phyloP scores from a whole-genome alignment of 306 rosid genomes.

The Sophora flavescens region DNA sequence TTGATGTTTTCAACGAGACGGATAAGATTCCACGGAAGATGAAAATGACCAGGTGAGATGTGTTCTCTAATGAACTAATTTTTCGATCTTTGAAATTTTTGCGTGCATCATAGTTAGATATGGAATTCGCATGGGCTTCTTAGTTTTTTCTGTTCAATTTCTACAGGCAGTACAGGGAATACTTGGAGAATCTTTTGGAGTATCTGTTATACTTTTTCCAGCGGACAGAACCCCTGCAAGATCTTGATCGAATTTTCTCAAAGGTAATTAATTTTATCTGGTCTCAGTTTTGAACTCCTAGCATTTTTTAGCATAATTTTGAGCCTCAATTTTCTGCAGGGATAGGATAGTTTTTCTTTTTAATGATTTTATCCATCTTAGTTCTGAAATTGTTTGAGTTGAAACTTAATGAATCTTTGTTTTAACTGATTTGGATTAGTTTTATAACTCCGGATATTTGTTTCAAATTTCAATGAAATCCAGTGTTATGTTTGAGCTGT shows the following conservation, averaged over 20 bases:
- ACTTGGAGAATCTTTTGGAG: conserved; percentile 75
- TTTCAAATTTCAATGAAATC: background rate
- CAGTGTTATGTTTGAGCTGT: conserved; percentile 8
- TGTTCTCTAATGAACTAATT: conserved; percentile 2
- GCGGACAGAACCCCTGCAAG: conserved; percentile 97
- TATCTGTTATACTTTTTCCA: conserved; percentile 82
- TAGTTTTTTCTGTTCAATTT: conserved; percentile 37
- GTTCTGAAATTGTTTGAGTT: background rate
- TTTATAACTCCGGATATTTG: background rate
- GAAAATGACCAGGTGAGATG: conserved; percentile 66
- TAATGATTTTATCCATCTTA: background rate
- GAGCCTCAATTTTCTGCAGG: conserved; percentile 23
- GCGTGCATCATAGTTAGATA: background rate
- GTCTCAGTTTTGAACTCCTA: conserved; percentile 11
- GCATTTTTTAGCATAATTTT: conserved; percentile 28
- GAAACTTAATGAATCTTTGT: conserved; percentile 9
- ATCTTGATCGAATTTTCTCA: conserved; percentile 82
- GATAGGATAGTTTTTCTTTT: background rate
- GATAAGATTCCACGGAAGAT: conserved; percentile 77
- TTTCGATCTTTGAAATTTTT: conserved; percentile 39
- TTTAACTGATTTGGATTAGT: conserved; percentile 8
- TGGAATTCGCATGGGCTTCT: conserved; percentile 25
- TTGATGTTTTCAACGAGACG: conserved; percentile 78
- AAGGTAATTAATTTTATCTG: conserved; percentile 62
- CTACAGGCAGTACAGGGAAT: conserved; percentile 84